Evolutionary conservation across 768 basidiomycete species (phyloP).

Genomic region (Hygrophorus pudorinus): DNA sequence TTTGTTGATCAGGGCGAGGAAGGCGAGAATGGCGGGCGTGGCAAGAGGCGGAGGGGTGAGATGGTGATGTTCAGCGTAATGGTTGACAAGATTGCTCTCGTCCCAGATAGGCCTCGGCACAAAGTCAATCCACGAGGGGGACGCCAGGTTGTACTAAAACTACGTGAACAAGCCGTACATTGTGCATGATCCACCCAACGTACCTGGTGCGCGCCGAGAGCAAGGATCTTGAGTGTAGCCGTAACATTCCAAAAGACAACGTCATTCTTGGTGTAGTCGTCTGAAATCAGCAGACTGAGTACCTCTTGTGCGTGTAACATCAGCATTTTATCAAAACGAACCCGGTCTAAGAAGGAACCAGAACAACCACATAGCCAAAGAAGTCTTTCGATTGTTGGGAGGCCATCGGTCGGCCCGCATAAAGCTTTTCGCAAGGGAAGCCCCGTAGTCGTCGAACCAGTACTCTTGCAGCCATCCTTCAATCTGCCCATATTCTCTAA

Average conservation of each 20-base stretch:
- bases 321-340: conserved; percentile 21
- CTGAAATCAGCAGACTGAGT: conserved; percentile 20
- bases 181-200: conserved; percentile 5
- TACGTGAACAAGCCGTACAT: conserved; percentile 3
- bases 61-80: conserved; percentile 36
- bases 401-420: conserved; percentile 49
- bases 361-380: conserved; percentile 70
- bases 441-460: conserved; percentile 53
- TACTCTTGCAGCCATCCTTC: conserved; percentile 56
- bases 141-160: conserved; percentile 52
- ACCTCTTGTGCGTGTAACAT: neutral
- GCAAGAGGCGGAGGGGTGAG: conserved; percentile 54
- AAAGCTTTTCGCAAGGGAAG: conserved; percentile 36
- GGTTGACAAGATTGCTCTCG: conserved; percentile 18
- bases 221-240: conserved; percentile 47
- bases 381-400: conserved; percentile 35
- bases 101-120: conserved; percentile 22
- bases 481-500: conserved; percentile 58
- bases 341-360: conserved; percentile 63
- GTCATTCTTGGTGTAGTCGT: conserved; percentile 33
- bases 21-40: conserved; percentile 63
- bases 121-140: conserved; percentile 51
- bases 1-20: conserved; percentile 43
- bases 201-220: conserved; percentile 57
- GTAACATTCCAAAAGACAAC: conserved; percentile 33